These are phyloP conservation scores for Loxodes magnus DNA, from an alignment of 73 alveolate genomes.

Conservation along the genomic window DNA sequence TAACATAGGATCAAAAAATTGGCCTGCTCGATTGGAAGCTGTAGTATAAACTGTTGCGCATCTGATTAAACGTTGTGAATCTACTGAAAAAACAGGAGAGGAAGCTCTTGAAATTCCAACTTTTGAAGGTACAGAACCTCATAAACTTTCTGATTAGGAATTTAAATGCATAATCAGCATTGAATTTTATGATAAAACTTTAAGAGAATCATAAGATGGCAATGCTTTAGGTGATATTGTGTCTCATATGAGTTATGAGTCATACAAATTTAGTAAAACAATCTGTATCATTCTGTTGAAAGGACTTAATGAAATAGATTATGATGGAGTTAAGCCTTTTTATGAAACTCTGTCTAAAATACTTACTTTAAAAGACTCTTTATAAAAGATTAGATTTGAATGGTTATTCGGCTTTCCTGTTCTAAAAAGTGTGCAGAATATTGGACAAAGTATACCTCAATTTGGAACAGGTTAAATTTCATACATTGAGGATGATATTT, in stretches of 20 bases:
- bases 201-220: conserved; percentile 3
- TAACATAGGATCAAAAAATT: background rate
- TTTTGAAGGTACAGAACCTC: too few relatives aligned
- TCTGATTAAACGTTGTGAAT: background rate
- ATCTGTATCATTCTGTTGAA: conserved; percentile 35
- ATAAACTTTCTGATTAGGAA: background rate
- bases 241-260: conserved; percentile 32
- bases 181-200: conserved; percentile 7
- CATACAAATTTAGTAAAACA: conserved; percentile 14
- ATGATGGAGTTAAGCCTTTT: conserved; percentile 32
- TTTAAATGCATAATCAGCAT: background rate
- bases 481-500: conserved; percentile 6
- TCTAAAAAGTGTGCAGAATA: background rate
- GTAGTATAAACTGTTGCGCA: background rate
- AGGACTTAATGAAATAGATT: conserved; percentile 29
- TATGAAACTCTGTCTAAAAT: conserved; percentile 33
- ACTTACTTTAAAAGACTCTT: conserved; percentile 30
- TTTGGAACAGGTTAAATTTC: conserved; percentile 9
- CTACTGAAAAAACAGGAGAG: background rate
- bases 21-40: conserved; percentile 8
- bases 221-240: conserved; percentile 23
- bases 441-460: background rate
- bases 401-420: conserved; percentile 47
- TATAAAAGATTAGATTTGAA: conserved; percentile 24
- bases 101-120: too few relatives aligned